Base-by-base conservation (phyloP, 306 rosid species). In the Pachyrhizus erosus region DNA sequence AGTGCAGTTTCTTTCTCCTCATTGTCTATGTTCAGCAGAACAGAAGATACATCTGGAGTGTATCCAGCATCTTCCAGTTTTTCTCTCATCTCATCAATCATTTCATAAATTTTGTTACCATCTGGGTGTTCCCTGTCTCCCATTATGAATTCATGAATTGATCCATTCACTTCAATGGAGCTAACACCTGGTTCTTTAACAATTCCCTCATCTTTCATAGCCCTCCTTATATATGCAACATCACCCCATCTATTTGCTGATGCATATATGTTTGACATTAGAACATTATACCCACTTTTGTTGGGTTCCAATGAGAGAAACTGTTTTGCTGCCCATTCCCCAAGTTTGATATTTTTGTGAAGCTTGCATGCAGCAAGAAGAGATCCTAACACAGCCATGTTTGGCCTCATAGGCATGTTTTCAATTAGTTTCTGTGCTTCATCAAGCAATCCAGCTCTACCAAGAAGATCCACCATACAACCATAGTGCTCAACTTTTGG, bases 231-330 rank as follows among this genome's bases (percentile, higher is more conserved):
- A 13, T 74, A 52, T 54, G 89, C 80, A 62, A 83, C 97, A 70
- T 87, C 87, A 76, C 34, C 72, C 94, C 97, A 90, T 92, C 89
- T 90, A 21, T 80, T 86, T 61, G 42, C 84, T 7, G 84, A 75
- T 43, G 97, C 97, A 62, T 90, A 90, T n/a, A 92, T 83, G 86
- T 92, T 92, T 14, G 92, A 92, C 87, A 87, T 83, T 66, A 92
- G 86, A 79, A 90, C 87, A 62, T 83, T 84, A 46, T 90, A 87
- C 14, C 92, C 94, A 69, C 83, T 73, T 24, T 83, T 89, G 51
- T 80, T 64, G 13, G 92, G 91, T 43, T 91, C 91, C 87, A 91
- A 77, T 67, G 85, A 87, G 42, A 85, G 84, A 70, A 92, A 87
- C 40, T 87, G 84, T 64, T 82, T 79, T 69, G 93, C 91, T 26